Conservation (phyloP, 75 land plant species). For the Gnetum montanum region DNA sequence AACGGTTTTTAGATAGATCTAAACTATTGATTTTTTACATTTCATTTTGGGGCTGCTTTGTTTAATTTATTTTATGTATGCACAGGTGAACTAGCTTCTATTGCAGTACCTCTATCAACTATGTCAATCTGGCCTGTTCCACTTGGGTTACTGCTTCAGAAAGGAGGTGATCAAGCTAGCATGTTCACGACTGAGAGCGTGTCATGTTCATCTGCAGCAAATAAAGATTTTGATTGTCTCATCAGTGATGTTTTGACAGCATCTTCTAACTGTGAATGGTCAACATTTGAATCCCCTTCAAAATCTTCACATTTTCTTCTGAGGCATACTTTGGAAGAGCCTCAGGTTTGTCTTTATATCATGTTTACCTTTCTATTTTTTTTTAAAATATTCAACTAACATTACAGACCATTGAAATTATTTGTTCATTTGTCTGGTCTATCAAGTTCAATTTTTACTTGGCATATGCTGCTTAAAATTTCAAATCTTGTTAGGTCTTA, state of each 20-base stretch:
- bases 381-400: no score
- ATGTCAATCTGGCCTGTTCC: conserved; percentile 86
- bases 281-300: conserved; percentile 3
- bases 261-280: conserved; percentile 12
- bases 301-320: conserved; percentile 57
- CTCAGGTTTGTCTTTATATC: conserved; percentile 33
- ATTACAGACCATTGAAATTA: no score
- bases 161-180: conserved; percentile 27
- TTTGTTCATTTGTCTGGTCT: no score
- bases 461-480: no score
- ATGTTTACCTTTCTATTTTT: not conserved
- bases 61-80: no score
- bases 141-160: conserved; percentile 78
- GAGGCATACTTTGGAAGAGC: conserved; percentile 74
- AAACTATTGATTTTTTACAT: no score
- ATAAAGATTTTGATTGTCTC: conserved; percentile 23
- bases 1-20: no score
- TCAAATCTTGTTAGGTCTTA: no score
- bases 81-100: conserved; percentile 66
- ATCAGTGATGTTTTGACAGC: conserved; percentile 20
- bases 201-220: no score
- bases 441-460: no score
- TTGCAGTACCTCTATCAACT: conserved; percentile 58
- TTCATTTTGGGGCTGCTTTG: no score
- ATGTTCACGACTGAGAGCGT: no score